Base-by-base conservation (phyloP, 345 rosid genomes). In the Eucalyptus dawsonii region DNA sequence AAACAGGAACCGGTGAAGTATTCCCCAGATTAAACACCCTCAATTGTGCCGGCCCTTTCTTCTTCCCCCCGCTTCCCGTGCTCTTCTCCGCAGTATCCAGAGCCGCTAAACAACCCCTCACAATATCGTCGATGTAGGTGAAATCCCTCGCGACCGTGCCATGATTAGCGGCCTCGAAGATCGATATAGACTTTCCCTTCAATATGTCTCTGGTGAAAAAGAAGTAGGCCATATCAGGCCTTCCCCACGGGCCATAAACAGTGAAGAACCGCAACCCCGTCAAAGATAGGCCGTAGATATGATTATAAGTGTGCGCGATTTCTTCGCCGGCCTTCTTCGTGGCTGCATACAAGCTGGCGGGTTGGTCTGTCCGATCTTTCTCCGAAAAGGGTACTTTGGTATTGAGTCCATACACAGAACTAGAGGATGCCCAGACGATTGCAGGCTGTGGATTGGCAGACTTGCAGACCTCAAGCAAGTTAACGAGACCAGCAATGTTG, bases 81-180 rank as follows among this genome's bases (percentile, higher is more conserved):
- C 99, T 97, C 94, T 96, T 97, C 94, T 95, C 93, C 4, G 99
- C 97, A 56, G 99, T 97, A 90, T 96, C 99, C 90, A 97, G 90
- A 15, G 99, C 93, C 8, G 92, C 97, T 88, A 96, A 92, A 89
- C 99, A 97, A 19, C 99, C 99, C 91, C 95, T 97, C 86, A 97
- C 99, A 44, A 97, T 96, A 89, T 97, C 99, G 87, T 97, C 99
- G 42, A 97, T 94, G 93, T 96, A 97, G 80, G 99, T 97, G 86
- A 97, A 97, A 91, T 97, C 99, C 90, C 99, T 93, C 29, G 95
- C 95, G 50, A 93, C 95, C 0, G 94, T 88, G 13, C 92, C 94
- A 6, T 91, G 95, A 89, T 91, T 90, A 13, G 93, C 90, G 1
- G 89, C 94, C 89, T 93, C 95, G 67, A 93, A 93, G 45, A 93